phyloP scores from a whole-genome alignment of 2,329 filamentous ascomycete species.

The Tympanopsis confertula region DNA sequence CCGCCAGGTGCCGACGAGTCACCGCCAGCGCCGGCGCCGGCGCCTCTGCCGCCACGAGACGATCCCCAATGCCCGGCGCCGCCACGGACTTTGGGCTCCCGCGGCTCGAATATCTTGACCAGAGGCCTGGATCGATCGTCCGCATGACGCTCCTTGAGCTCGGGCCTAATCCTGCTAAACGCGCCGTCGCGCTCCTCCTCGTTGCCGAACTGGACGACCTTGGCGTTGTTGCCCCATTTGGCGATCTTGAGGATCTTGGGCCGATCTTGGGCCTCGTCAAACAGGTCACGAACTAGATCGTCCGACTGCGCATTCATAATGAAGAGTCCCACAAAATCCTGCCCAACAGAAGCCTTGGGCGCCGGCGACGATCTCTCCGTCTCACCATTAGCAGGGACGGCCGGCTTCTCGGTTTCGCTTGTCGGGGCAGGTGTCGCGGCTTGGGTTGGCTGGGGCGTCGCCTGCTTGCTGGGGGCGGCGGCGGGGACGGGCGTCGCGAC shows the following conservation, averaged over 20 bases:
- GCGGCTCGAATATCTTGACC: slow-evolving; percentile 72
- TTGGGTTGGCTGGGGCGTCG: slow-evolving; percentile 28
- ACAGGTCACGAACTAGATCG: slow-evolving; percentile 71
- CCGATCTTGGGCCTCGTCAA: slow-evolving; percentile 73
- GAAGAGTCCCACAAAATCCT: slow-evolving; percentile 75
- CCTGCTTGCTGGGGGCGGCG: slow-evolving; percentile 34
- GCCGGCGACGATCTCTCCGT: slow-evolving; percentile 45
- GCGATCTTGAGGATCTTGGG: slow-evolving; percentile 69
- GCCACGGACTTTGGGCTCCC: slow-evolving; percentile 45
- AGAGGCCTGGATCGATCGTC: slow-evolving; percentile 70
- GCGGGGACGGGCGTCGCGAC: slow-evolving; percentile 27
- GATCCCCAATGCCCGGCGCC: slow-evolving; percentile 58
- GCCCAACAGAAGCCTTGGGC: slow-evolving; percentile 43
- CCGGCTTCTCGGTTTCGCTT: slow-evolving; percentile 46
- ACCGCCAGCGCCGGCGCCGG: slow-evolving; percentile 68
- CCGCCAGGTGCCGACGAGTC: slow-evolving; percentile 47
- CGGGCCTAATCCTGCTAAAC: slow-evolving; percentile 61
- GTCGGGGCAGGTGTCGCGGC: slow-evolving; percentile 25
- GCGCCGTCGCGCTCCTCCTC: slow-evolving; percentile 71
- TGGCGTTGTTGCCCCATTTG: slow-evolving; percentile 69
- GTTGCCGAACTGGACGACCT: slow-evolving; percentile 75
- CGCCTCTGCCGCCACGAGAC: slow-evolving; percentile 60
- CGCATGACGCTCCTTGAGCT: slow-evolving; percentile 61
- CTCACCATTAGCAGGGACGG: slow-evolving; percentile 25
- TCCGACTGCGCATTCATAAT: slow-evolving; percentile 76